Evolutionary conservation across 176 grass and related monocot species (phyloP).

Genomic region (Oryza rufipogon): DNA sequence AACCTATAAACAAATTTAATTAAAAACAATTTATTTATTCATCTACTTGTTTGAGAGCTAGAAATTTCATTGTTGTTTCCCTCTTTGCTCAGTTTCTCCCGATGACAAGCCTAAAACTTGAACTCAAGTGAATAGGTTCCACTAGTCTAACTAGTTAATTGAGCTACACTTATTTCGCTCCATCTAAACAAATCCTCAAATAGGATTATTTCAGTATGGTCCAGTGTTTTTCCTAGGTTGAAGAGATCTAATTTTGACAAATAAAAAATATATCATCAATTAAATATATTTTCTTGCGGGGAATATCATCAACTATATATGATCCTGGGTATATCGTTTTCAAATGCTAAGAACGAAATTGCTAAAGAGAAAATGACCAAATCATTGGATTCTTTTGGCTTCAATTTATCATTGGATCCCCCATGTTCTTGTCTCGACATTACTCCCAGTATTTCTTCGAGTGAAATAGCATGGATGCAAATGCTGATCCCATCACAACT

Average conservation of each 20-base stretch:
- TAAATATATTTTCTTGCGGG: no score
- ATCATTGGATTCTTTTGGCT: slow-evolving; percentile 29
- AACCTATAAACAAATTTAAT: not conserved
- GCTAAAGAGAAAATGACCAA: not conserved
- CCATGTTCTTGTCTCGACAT: slow-evolving; percentile 14
- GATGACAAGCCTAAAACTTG: no score
- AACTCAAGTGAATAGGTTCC: no score
- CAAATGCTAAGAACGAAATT: not conserved
- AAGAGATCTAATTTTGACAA: not conserved
- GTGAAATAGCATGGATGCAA: not conserved
- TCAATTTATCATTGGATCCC: not conserved
- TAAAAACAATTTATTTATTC: not conserved
- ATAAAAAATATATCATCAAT: not conserved
- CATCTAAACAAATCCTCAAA: not conserved
- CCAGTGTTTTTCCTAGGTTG: not conserved
- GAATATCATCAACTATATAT: not conserved
- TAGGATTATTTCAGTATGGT: no score
- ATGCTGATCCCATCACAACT: slow-evolving; percentile 8
- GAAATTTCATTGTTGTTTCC: not conserved
- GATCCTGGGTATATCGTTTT: not conserved
- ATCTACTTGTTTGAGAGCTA: not conserved
- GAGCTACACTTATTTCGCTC: no score
- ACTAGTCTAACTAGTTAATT: no score
- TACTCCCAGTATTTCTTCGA: not conserved
- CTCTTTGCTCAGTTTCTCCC: not conserved